Conservation (phyloP, 2,329 filamentous ascomycete species). For the Neophaeococcomyces aloes region DNA sequence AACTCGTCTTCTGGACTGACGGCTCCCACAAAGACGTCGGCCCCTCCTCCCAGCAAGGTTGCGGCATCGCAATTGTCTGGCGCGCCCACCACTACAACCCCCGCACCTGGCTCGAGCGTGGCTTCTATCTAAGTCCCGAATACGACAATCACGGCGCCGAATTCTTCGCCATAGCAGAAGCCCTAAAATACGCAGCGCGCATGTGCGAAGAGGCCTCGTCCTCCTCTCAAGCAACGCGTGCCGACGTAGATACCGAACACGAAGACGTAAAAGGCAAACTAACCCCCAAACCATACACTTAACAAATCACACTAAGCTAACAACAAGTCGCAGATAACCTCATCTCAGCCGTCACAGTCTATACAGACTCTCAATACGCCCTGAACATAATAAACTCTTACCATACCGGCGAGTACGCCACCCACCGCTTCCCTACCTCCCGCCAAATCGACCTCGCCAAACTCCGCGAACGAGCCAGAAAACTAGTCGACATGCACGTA, state of each 20-base stretch:
- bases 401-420: no score
- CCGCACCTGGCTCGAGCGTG: not conserved
- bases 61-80: not conserved
- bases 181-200: not conserved
- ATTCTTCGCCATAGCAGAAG: slow-evolving; percentile 5
- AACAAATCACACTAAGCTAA: not conserved
- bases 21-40: not conserved
- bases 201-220: not conserved
- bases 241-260: no score
- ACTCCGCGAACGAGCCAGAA: not conserved
- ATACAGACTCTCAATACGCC: not conserved
- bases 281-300: no score
- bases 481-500: not conserved
- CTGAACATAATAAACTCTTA: no score
- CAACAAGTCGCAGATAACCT: not conserved
- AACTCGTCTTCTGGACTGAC: slow-evolving; percentile 4
- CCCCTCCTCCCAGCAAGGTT: not conserved
- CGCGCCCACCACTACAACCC: not conserved
- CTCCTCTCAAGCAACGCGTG: no score
- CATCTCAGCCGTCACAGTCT: not conserved
- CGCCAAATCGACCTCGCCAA: not conserved
- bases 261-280: no score
- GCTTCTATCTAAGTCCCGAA: not conserved
- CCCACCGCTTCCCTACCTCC: no score
- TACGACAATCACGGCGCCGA: not conserved